phyloP scores from a whole-genome alignment of 192 early-diverging fungal species.

The Podila horticola region DNA sequence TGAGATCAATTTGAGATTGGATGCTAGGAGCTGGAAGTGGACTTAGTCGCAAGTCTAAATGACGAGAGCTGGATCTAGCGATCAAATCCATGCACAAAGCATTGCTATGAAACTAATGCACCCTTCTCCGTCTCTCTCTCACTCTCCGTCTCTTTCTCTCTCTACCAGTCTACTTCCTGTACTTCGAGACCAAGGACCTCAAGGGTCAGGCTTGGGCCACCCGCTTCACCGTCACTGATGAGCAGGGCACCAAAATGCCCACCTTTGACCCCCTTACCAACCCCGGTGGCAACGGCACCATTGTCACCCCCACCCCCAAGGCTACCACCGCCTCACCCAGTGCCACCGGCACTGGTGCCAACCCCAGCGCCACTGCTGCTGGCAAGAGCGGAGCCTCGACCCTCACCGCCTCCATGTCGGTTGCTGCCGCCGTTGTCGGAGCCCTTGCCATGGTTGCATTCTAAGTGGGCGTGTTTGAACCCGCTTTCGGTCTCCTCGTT shows the following conservation, averaged over 20 bases:
- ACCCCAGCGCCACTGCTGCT: conserved; percentile 2
- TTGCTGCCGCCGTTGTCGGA: conserved; percentile 10
- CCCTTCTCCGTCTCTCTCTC: neutral
- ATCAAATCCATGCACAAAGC: neutral
- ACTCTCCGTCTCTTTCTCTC: neutral
- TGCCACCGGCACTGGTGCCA: neutral
- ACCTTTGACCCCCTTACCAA: conserved; percentile 35
- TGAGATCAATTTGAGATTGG: too few relatives aligned
- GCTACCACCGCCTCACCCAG: neutral
- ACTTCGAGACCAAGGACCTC: neutral
- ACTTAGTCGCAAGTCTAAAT: too few relatives aligned
- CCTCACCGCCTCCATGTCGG: neutral
- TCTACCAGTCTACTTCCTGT: conserved; percentile 42
- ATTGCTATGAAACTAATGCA: neutral
- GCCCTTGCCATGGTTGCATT: conserved; percentile 21
- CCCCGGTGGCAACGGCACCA: conserved; percentile 38
- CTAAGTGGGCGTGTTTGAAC: neutral
- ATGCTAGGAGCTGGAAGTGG: too few relatives aligned
- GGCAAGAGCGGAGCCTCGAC: conserved; percentile 5
- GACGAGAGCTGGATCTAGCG: neutral
- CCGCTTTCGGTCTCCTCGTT: conserved; percentile 18
- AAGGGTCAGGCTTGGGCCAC: conserved; percentile 25
- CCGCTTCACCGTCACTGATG: conserved; percentile 50
- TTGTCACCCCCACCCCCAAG: neutral
- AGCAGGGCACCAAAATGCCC: conserved; percentile 2